Percentiles rank a stretch among this genome's conserved stretches.
These are phyloP conservation scores for Rubroshorea leprosula DNA, from an alignment of 345 rosid genomes.

Conservation along the genomic window DNA sequence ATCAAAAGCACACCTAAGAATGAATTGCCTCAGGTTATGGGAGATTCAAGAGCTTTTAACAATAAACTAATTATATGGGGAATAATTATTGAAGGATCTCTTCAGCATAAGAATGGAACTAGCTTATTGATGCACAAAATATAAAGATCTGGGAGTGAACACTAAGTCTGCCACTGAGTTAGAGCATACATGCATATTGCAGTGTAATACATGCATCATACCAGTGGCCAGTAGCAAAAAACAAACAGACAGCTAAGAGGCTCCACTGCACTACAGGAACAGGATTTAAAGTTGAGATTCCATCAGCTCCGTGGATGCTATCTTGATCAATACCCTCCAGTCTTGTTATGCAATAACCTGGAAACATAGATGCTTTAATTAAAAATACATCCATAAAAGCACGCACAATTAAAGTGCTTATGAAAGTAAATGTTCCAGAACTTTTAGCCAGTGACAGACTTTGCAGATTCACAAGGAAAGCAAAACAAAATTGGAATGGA, in stretches of 20 bases:
- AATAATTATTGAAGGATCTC: background rate
- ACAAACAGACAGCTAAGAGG: slow-evolving; percentile 71
- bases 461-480: no score
- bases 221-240: slow-evolving; percentile 95
- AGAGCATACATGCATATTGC: background rate
- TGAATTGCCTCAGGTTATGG: slow-evolving; percentile 10
- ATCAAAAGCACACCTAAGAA: slow-evolving; percentile 87
- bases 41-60: background rate
- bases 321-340: slow-evolving; percentile 46
- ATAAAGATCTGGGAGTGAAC: background rate
- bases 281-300: slow-evolving; percentile 34
- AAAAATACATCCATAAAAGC: slow-evolving; percentile 13
- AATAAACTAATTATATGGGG: background rate
- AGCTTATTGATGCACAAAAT: background rate
- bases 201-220: slow-evolving; percentile 22
- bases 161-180: background rate
- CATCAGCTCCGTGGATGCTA: slow-evolving; percentile 20
- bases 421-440: background rate
- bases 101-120: background rate
- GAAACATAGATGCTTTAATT: slow-evolving; percentile 10
- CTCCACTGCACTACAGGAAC: slow-evolving; percentile 73
- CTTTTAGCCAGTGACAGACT: background rate
- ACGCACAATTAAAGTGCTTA: background rate
- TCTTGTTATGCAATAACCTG: slow-evolving; percentile 81
- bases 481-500: background rate